Evolutionary conservation across 2,329 filamentous ascomycete species (phyloP).

Genomic region (Neopestalotiopsis clavispora): DNA sequence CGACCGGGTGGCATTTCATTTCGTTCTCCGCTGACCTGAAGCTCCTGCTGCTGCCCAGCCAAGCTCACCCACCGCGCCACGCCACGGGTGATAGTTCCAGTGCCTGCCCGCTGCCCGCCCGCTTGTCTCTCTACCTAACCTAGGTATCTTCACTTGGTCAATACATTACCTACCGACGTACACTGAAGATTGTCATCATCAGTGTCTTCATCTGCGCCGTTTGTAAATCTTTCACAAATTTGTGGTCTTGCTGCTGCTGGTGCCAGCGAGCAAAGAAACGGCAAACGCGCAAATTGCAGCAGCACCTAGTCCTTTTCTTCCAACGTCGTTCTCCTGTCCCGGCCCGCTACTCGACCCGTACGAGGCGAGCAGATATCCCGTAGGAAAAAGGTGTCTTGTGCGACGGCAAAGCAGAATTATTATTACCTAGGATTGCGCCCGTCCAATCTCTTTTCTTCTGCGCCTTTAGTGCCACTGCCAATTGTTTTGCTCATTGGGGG

Average conservation of each 20-base stretch:
- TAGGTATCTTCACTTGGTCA: background rate
- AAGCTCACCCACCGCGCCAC: background rate
- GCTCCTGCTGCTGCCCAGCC: background rate
- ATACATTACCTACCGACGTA: background rate
- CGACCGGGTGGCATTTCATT: background rate
- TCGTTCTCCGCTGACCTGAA: background rate
- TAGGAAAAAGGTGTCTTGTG: slow-evolving; percentile 15
- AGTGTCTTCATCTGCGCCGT: background rate
- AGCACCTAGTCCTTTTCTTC: background rate
- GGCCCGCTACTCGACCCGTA: slow-evolving; percentile 1
- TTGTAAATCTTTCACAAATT: background rate
- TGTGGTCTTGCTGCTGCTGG: background rate
- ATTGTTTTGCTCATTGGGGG: background rate
- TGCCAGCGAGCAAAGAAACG: background rate
- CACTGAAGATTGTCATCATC: background rate
- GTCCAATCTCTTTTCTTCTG: slow-evolving; percentile 3
- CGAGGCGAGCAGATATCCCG: slow-evolving; percentile 1
- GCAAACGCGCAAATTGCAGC: background rate
- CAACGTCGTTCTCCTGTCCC: slow-evolving; percentile 4
- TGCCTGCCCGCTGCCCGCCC: slow-evolving; percentile 2
- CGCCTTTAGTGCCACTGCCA: background rate
- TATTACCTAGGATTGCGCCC: background rate
- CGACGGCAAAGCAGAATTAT: slow-evolving; percentile 4
- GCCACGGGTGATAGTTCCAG: background rate
- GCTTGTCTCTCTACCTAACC: background rate